Percentiles rank a stretch among this genome's conserved stretches.
These are phyloP conservation scores for Ceratocystis cubensis DNA, from an alignment of 2,329 filamentous ascomycete genomes.

Conservation along the genomic window DNA sequence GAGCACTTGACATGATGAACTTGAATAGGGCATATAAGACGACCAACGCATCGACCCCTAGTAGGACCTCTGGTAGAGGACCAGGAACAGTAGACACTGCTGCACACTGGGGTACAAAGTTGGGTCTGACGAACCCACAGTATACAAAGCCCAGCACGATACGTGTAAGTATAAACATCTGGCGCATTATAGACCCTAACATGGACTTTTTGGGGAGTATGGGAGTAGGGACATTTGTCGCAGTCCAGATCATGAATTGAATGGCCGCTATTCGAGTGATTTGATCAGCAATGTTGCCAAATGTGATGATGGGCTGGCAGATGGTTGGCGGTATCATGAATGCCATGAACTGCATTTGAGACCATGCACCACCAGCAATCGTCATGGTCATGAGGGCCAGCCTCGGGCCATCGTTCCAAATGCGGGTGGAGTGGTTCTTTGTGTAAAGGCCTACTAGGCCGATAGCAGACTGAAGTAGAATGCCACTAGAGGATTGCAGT, in stretches of 20 bases:
- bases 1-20: conserved; percentile 28
- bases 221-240: conserved; percentile 26
- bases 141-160: conserved; percentile 43
- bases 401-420: conserved; percentile 48
- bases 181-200: conserved; percentile 32
- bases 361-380: conserved; percentile 41
- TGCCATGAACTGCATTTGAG: conserved; percentile 39
- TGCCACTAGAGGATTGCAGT: conserved; percentile 45
- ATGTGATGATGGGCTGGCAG: conserved; percentile 41
- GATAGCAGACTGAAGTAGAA: conserved; percentile 40
- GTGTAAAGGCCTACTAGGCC: conserved; percentile 35
- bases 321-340: conserved; percentile 34
- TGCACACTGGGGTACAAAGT: conserved; percentile 42
- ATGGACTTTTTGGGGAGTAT: conserved; percentile 1
- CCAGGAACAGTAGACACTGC: conserved; percentile 35
- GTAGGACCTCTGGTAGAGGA: conserved; percentile 35
- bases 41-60: conserved; percentile 36
- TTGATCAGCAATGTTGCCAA: conserved; percentile 46
- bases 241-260: conserved; percentile 43
- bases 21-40: conserved; percentile 30
- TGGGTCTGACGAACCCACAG: conserved; percentile 41
- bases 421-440: conserved; percentile 36
- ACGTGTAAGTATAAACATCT: conserved; percentile 36
- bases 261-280: conserved; percentile 41
- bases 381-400: conserved; percentile 50